Evolutionary conservation across 257 asterid species (phyloP), one percentile per base, ranked within the genome.

Genomic region (Paulownia fortunei): DNA sequence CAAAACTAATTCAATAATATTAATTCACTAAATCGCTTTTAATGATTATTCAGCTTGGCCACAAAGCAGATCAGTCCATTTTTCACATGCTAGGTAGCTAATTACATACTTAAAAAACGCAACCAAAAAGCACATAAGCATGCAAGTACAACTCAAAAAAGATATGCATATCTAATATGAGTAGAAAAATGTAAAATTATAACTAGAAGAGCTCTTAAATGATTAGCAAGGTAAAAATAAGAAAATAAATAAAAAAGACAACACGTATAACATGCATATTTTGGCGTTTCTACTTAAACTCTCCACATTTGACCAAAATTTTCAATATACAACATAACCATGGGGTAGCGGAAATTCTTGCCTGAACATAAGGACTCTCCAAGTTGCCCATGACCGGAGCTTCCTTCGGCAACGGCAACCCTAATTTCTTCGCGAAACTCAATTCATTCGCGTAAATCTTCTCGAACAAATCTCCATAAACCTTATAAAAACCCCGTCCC

Each of bases 341-440:
- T 72, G n/a, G 47, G 49, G 34, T 0, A 5, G 32, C 58, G n/a
- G 4, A 75, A 65, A 16, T 37, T 15, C 87, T 39, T 82, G 51
- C 98, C 95, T 92, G 99, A 76, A 74, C 87, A 85, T 93, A 96
- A 52, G 93, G 90, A 76, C 96, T 87, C 74, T 88, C 89, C 86
- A 90, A 84, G 82, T 93, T 93, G 71, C 98, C 98, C 88, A 96
- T 75, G 0, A 89, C 82, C 16, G 99, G 99, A 79, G 99, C 97
- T 82, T 93, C 97, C 80, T 83, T 89, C 0, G 98, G 99, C 74
- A 80, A 68, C 1, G 79, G 87, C 73, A 86, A 24, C 21, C 97
- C 98, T 59, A 85, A 76, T 83, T 79, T 92, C 90, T 83, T 90
- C 58, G 94, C 86, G 24, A 85, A 96, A 76, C 69, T 89, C 81